A percentile compares a stretch with the other conserved stretches of the same genome.
phyloP scores from a whole-genome alignment of 495 filamentous ascomycete genomes.

The Penicillium goetzii region DNA sequence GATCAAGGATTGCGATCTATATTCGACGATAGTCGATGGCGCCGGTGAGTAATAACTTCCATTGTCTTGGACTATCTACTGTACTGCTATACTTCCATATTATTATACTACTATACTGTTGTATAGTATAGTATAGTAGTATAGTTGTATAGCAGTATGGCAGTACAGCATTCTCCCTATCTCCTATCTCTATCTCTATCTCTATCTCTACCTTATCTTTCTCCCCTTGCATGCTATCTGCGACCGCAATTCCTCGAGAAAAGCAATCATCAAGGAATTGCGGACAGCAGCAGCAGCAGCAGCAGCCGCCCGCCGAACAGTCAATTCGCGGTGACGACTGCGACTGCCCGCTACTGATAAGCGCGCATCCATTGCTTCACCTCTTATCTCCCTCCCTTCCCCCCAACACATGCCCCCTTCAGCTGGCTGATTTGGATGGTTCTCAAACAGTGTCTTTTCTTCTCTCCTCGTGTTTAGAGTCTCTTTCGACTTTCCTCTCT shows the following conservation, averaged over 20 bases:
- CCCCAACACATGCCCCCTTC: constrained; percentile 12
- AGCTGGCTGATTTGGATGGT: constrained; percentile 21
- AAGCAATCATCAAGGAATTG: not conserved
- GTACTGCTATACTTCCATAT: not conserved
- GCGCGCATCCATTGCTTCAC: constrained; percentile 2
- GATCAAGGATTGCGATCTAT: constrained; percentile 11
- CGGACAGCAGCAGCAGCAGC: constrained; percentile 4
- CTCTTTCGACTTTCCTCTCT: not conserved
- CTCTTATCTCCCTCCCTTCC: constrained; percentile 14
- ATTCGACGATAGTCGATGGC: constrained; percentile 18
- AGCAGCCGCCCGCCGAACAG: constrained; percentile 1
- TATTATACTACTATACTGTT: not conserved
- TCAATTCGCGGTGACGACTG: constrained; percentile 3
- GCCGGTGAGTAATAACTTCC: constrained; percentile 17
- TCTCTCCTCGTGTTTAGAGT: constrained; percentile 22
- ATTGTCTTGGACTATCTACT: not conserved
- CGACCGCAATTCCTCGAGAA: constrained; percentile 5
- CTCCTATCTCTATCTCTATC: constrained; percentile 15
- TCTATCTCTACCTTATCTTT: constrained; percentile 6
- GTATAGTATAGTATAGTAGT: not conserved
- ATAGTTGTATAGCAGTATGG: not conserved
- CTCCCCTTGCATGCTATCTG: constrained; percentile 1
- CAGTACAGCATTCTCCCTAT: not conserved
- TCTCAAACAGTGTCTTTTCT: constrained; percentile 20
- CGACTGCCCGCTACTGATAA: constrained; percentile 21